phyloP scores from a whole-genome alignment of 1,284 basidiomycete genomes.

The Ustilago hordei region DNA sequence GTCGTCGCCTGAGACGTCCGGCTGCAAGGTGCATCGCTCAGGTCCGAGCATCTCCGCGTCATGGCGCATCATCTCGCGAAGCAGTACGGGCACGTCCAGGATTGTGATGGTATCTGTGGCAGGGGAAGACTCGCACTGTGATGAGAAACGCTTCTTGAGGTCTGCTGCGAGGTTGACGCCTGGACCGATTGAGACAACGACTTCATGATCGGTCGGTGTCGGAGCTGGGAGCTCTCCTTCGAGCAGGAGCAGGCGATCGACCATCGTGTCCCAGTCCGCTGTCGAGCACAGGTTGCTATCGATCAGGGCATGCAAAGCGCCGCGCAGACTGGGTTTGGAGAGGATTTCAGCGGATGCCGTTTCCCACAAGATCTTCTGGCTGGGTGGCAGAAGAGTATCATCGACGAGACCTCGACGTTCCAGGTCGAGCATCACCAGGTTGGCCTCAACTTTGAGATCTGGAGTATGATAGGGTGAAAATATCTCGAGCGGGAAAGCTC shows the following conservation, averaged over 20 bases:
- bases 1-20: constrained; percentile 39
- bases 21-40: not conserved
- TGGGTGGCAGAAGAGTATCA: constrained; percentile 6
- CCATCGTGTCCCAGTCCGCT: constrained; percentile 39
- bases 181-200: constrained; percentile 35
- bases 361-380: constrained; percentile 33
- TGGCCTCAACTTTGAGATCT: constrained; percentile 14
- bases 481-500: constrained; percentile 26
- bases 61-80: constrained; percentile 3
- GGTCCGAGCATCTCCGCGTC: not conserved
- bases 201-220: no score
- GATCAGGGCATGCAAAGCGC: constrained; percentile 12
- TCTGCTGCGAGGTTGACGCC: constrained; percentile 31
- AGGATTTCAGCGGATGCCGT: constrained; percentile 21
- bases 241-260: constrained; percentile 17
- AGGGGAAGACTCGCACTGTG: not conserved
- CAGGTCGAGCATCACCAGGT: constrained; percentile 30
- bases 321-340: not conserved
- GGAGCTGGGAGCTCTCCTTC: constrained; percentile 4
- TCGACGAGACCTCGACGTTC: constrained; percentile 24
- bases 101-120: not conserved
- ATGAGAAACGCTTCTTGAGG: constrained; percentile 11
- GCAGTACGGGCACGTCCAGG: constrained; percentile 17
- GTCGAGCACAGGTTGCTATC: constrained; percentile 33
- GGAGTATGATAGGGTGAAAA: constrained; percentile 43